Conservation (phyloP, 305 asterid species). For the Fraxinus ornus region DNA sequence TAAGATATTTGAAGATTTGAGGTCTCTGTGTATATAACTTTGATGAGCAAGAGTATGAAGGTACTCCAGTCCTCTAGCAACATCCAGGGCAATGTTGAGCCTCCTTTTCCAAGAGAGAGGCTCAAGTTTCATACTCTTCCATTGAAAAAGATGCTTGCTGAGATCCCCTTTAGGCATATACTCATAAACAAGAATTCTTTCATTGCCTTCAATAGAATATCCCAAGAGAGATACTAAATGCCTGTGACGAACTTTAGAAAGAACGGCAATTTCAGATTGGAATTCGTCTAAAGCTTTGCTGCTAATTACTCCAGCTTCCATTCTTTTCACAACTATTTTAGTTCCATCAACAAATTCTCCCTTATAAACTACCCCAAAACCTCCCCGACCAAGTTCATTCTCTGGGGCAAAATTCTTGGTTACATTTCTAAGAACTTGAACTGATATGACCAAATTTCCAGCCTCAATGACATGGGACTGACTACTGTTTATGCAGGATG, state of each 20-base stretch:
- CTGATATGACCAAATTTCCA: slow-evolving; percentile 70
- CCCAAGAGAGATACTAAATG: slow-evolving; percentile 88
- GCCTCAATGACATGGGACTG: slow-evolving; percentile 67
- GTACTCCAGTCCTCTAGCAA: slow-evolving; percentile 85
- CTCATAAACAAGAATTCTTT: slow-evolving; percentile 77
- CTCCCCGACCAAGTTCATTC: slow-evolving; percentile 89
- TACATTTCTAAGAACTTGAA: slow-evolving; percentile 74
- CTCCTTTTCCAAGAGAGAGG: slow-evolving; percentile 88
- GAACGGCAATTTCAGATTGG: slow-evolving; percentile 75
- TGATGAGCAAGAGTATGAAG: slow-evolving; percentile 79
- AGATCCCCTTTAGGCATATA: slow-evolving; percentile 86
- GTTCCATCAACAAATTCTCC: slow-evolving; percentile 87
- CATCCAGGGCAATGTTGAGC: slow-evolving; percentile 81
- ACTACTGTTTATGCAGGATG: slow-evolving; percentile 49
- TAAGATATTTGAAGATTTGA: slow-evolving; percentile 74
- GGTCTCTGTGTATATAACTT: slow-evolving; percentile 82
- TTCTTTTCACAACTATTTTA: slow-evolving; percentile 79
- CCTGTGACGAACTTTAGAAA: slow-evolving; percentile 82
- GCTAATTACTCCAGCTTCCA: slow-evolving; percentile 72
- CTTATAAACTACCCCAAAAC: slow-evolving; percentile 84
- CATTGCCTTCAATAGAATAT: slow-evolving; percentile 65
- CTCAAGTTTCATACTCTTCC: slow-evolving; percentile 66
- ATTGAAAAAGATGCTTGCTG: slow-evolving; percentile 74
- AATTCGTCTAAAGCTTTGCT: slow-evolving; percentile 73
- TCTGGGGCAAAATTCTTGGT: slow-evolving; percentile 74